These are phyloP conservation scores for Cercospora beticola DNA, from an alignment of 2,329 filamentous ascomycete genomes.

Conservation along the genomic window DNA sequence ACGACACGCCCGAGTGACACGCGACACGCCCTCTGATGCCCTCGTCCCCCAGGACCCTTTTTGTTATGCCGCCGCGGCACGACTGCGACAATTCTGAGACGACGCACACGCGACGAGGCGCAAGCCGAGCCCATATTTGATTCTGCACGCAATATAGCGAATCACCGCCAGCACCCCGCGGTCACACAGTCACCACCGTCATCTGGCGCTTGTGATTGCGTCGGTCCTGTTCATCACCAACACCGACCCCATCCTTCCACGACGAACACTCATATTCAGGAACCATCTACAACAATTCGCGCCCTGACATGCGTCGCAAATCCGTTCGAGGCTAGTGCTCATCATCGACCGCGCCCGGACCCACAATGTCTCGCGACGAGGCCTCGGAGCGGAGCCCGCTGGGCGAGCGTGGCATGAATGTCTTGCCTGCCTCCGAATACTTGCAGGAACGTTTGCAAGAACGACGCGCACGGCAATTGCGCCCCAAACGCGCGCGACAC, in stretches of 20 bases:
- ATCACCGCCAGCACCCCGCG: conserved; percentile 11
- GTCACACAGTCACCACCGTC: conserved; percentile 18
- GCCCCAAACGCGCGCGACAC: conserved; percentile 36
- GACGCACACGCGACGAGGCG: conserved; percentile 1
- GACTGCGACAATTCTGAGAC: conserved; percentile 1
- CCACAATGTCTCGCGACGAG: conserved; percentile 20
- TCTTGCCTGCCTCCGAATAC: conserved; percentile 36
- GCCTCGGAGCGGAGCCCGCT: conserved; percentile 21
- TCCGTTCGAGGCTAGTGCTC: neutral
- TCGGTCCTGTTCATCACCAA: neutral
- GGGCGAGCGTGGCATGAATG: conserved; percentile 22
- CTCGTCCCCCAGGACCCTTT: neutral
- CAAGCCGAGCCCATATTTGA: neutral
- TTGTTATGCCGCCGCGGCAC: conserved; percentile 1
- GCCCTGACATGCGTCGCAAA: conserved; percentile 5
- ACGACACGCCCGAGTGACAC: neutral
- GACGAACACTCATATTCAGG: neutral
- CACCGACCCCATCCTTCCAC: conserved; percentile 1
- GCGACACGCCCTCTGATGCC: neutral
- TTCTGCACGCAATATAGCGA: conserved; percentile 7
- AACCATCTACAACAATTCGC: neutral
- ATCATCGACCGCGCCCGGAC: neutral
- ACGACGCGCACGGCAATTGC: conserved; percentile 33
- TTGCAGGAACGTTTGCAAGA: conserved; percentile 40
- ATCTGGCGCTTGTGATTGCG: conserved; percentile 9